Base-by-base conservation (phyloP, 192 early-diverging fungal genomes). In the Paraglomus occultum region DNA sequence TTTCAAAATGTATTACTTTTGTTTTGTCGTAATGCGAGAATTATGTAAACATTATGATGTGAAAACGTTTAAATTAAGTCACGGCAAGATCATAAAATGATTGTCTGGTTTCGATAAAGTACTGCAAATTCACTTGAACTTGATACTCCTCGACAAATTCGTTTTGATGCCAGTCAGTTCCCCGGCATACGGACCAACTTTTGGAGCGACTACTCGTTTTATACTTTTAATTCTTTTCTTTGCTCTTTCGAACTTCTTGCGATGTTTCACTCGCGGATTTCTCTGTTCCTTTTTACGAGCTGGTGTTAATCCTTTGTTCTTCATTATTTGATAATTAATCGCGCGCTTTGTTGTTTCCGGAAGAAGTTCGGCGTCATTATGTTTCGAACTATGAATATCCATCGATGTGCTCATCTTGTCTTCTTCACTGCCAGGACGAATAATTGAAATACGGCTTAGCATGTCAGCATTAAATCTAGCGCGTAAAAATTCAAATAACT, bases 121-220 rank as follows among this genome's bases (percentile, higher is more conserved):
- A 31, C 31, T 31, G 31, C 31, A 3, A 31, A 2, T 31, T 58
- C 80, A 78, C 40, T 53, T 76, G 71, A 97, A 88, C 71, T 87
- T 87, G 55, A 94, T 89, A 81, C 89, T 90, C 75, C 92, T 90
- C 3, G 93, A 75, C 20, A 97, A 80, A 53, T 86, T 81, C 17
- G 88, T 75, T 80, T 96, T 95, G 84, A 99, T 97, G 80, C 95
- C 95, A 6, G 94, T 96, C 71, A 80, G 82, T 82, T 99, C 97
- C 70, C 97, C 97, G 67, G 85, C 88, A 79, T 99, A 99, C 42
- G 82, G 75, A 44, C 89, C 87, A 62, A 86, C 86, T 45, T 81
- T 82, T 71, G 87, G 76, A 63, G 91, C 89, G 64, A 85, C 86
- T 42, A 95, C 87, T 23, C 84, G 77, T 73, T 85, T 86, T 76